A percentile compares a stretch with the other conserved stretches of the same genome.
Evolutionary conservation across 805 yeast species (phyloP).

Genomic region (Kuraishia piskuri): DNA sequence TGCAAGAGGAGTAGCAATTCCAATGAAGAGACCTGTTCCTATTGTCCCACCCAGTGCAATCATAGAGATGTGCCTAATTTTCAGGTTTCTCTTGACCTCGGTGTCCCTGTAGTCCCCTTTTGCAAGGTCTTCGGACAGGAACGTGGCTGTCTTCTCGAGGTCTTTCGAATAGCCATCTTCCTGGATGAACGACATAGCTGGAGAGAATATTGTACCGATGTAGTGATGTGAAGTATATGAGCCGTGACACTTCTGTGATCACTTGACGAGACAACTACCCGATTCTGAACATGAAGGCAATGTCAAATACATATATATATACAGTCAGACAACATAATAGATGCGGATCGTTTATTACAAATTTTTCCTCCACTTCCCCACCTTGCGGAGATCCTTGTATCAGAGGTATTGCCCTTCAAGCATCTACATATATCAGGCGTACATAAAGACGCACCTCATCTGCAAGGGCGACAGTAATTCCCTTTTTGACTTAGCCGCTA

Average conservation of each 20-base stretch:
- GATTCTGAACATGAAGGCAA: background rate
- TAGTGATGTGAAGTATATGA: background rate
- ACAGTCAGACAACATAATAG: background rate
- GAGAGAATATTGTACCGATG: background rate
- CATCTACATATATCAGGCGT: background rate
- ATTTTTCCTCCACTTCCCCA: background rate
- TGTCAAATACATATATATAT: background rate
- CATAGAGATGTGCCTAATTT: conserved; percentile 65
- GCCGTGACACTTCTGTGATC: background rate
- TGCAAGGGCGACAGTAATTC: background rate
- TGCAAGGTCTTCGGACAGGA: background rate
- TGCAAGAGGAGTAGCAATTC: conserved; percentile 45
- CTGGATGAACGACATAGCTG: background rate
- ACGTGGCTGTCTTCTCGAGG: background rate
- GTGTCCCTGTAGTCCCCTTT: background rate
- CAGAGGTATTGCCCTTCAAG: background rate
- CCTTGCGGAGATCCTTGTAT: background rate
- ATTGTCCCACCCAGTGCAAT: conserved; percentile 75
- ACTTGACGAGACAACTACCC: background rate
- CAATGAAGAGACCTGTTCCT: conserved; percentile 71
- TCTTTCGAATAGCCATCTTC: background rate
- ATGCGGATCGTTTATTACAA: background rate
- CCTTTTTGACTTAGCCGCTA: background rate
- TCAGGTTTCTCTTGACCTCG: conserved; percentile 38
- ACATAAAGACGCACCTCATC: background rate